Evolutionary conservation across 108 stramenopile species (phyloP).

Genomic region (Pseudonitzschia multistriata): DNA sequence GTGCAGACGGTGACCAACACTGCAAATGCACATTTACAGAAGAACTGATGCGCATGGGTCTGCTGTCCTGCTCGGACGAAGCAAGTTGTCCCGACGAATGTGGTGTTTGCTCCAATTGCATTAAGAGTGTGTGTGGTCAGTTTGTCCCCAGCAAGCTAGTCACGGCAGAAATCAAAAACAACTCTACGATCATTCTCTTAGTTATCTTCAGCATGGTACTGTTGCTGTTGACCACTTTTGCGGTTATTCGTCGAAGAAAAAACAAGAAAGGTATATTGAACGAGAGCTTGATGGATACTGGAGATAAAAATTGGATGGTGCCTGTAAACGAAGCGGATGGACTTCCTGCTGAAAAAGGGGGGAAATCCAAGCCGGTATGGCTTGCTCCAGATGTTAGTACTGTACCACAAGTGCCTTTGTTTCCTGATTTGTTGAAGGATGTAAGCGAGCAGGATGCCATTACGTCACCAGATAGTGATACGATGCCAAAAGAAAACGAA

Average conservation of each 20-base stretch:
- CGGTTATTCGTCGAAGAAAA: not conserved
- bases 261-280: slow-evolving; percentile 2
- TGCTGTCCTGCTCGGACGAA: slow-evolving; percentile 43
- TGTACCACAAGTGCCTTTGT: slow-evolving; percentile 1
- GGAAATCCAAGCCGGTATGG: slow-evolving; percentile 20
- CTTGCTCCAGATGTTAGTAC: slow-evolving; percentile 18
- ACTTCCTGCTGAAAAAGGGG: slow-evolving; percentile 17
- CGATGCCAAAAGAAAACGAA: not conserved
- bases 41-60: slow-evolving; percentile 43
- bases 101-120: slow-evolving; percentile 50
- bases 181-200: not conserved
- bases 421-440: slow-evolving; percentile 23
- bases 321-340: slow-evolving; percentile 16
- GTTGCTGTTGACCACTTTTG: not conserved
- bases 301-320: slow-evolving; percentile 26
- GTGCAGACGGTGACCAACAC: slow-evolving; percentile 29
- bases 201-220: not conserved
- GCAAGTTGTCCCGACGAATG: slow-evolving; percentile 45
- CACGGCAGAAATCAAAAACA: not conserved
- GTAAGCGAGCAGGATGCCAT: not conserved
- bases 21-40: slow-evolving; percentile 58
- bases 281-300: slow-evolving; percentile 19
- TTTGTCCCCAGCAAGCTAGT: not conserved
- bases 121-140: slow-evolving; percentile 22
- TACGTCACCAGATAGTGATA: not conserved